phyloP scores from a whole-genome alignment of 805 yeast genomes.

The Ogataea allantospora region DNA sequence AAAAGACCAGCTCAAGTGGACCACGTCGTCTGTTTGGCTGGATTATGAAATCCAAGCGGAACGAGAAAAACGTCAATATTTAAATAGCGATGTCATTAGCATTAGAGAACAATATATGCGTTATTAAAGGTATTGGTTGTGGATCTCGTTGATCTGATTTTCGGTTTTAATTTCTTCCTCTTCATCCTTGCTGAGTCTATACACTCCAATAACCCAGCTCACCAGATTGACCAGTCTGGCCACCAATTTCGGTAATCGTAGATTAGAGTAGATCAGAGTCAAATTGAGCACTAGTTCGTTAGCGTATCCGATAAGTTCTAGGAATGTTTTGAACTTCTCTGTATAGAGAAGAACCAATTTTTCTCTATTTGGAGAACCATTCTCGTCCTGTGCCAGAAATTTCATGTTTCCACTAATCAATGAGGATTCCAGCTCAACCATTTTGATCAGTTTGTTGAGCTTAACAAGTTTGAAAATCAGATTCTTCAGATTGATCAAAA shows the following conservation, averaged over 20 bases:
- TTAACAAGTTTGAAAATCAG: slow-evolving; percentile 21
- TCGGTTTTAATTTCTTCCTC: slow-evolving; percentile 17
- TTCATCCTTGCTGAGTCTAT: slow-evolving; percentile 30
- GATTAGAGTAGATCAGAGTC: slow-evolving; percentile 22
- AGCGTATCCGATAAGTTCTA: slow-evolving; percentile 32
- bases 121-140: slow-evolving; percentile 6
- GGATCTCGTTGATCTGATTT: slow-evolving; percentile 8
- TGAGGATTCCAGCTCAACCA: slow-evolving; percentile 25
- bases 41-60: slow-evolving; percentile 19
- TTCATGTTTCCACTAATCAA: slow-evolving; percentile 12
- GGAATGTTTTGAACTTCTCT: slow-evolving; percentile 24
- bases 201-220: slow-evolving; percentile 32
- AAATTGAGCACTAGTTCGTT: slow-evolving; percentile 32
- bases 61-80: slow-evolving; percentile 3
- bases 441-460: slow-evolving; percentile 22
- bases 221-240: slow-evolving; percentile 24
- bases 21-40: slow-evolving; percentile 15
- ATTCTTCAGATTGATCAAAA: slow-evolving; percentile 29
- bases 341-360: slow-evolving; percentile 24
- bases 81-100: slow-evolving; percentile 8
- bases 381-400: background rate
- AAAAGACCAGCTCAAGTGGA: slow-evolving; percentile 2
- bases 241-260: slow-evolving; percentile 24
- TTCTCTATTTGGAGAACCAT: slow-evolving; percentile 12
- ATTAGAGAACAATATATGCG: slow-evolving; percentile 8